phyloP scores from a whole-genome alignment of 495 filamentous ascomycete species.

The Tricharina praecox region DNA sequence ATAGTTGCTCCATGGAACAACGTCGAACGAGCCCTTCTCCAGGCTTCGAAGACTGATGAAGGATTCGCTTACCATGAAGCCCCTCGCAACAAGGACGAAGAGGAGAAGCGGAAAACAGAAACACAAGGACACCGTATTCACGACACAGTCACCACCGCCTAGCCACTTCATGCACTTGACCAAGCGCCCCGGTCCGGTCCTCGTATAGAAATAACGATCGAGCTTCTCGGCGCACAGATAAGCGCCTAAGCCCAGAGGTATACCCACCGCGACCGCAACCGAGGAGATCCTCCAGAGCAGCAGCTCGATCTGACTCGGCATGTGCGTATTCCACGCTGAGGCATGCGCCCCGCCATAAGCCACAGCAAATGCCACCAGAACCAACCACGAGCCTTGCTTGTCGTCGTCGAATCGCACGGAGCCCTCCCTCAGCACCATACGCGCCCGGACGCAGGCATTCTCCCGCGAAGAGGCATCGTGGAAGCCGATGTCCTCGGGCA shows the following conservation, averaged over 20 bases:
- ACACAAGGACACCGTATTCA: no score
- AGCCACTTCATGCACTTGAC: no score
- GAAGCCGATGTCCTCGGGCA: neutral
- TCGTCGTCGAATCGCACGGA: neutral
- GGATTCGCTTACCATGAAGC: slow-evolving; percentile 6
- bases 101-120: no score
- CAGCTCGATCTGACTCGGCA: neutral
- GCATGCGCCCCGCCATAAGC: neutral
- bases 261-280: no score
- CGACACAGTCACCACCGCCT: no score
- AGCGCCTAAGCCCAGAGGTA: no score
- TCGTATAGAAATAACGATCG: no score
- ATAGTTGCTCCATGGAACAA: slow-evolving; percentile 2
- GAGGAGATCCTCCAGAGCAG: slow-evolving; percentile 6
- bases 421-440: neutral
- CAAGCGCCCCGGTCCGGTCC: no score
- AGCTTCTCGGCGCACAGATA: no score
- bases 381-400: neutral
- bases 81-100: no score
- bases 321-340: slow-evolving; percentile 8
- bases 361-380: neutral
- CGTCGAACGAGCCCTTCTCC: slow-evolving; percentile 4
- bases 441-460: neutral
- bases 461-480: neutral
- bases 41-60: slow-evolving; percentile 10